Conservation (phyloP, 768 basidiomycete genomes). For the Termitomyces sp. region DNA sequence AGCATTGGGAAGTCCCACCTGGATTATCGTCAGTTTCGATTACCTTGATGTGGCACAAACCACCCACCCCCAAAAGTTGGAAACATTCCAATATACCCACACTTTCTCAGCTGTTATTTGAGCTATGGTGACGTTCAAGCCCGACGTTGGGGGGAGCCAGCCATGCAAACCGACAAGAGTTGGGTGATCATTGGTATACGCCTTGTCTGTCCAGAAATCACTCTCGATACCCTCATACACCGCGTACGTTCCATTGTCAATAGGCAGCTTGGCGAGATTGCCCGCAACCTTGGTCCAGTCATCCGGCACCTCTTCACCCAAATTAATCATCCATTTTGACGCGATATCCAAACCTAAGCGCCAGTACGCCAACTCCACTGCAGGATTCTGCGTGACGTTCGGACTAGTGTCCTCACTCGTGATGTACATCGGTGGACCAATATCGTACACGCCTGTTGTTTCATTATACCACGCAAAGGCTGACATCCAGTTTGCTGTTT, state of each 20-base stretch:
- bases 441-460: conserved; percentile 45
- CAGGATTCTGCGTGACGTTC: conserved; percentile 51
- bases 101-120: conserved; percentile 51
- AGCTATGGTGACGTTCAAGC: conserved; percentile 43
- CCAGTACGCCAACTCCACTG: conserved; percentile 62
- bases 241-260: conserved; percentile 47
- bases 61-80: conserved; percentile 51
- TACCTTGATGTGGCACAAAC: not conserved
- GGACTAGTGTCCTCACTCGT: conserved; percentile 57
- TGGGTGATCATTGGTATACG: conserved; percentile 56
- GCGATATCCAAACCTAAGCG: conserved; percentile 47
- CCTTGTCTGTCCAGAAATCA: conserved; percentile 49
- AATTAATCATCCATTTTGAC: conserved; percentile 41
- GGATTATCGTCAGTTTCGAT: not conserved
- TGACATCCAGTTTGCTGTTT: conserved; percentile 61
- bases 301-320: conserved; percentile 38
- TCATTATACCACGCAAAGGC: conserved; percentile 51
- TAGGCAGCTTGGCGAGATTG: conserved; percentile 47
- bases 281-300: conserved; percentile 43
- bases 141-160: conserved; percentile 52
- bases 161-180: conserved; percentile 54
- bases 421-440: conserved; percentile 59
- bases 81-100: conserved; percentile 52
- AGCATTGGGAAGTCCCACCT: conserved; percentile 64
- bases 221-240: conserved; percentile 54